Base-by-base conservation (phyloP, 2,329 filamentous ascomycete species). In the Dryadomyces quercus-mongolicae region DNA sequence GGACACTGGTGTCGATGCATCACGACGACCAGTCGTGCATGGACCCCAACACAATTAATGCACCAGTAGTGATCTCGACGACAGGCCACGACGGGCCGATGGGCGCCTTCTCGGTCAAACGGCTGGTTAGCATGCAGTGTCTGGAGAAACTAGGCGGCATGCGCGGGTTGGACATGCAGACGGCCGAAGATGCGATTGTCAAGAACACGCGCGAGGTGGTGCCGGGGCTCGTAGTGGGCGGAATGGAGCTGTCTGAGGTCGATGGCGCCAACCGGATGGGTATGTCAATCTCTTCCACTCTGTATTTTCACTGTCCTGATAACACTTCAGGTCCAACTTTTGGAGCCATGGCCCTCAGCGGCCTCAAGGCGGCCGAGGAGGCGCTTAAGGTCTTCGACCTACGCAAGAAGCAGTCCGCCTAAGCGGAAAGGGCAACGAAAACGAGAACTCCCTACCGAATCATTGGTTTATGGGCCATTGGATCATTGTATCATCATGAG, bases 21-120 rank as follows among this genome's bases (percentile, higher is more conserved):
- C 86, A 91, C 69, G 86, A 90, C 66, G 86, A 92, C 67, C 89
- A 95, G 74, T 87, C 82, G 58, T 95, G 90, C 84, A 95, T 95
- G 90, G 91, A 95, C 69, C 90, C 90, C 61, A 95, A 93, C 80
- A 95, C 90, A 64, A 95, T 95, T 79, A 95, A 95, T 66, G 88
- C 89, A 0, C 89, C 90, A 1, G 70, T 95, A 56, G 76, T 95
- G 65, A 86, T 96, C 73, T 89, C 84, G 55, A 95, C 90, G 22
- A 95, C 90, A 0, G 91, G 90, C 51, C 90, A 96, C 64, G 90
- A 96, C 61, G 91, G 80, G 0, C 90, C 90, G 16, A 94, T 95
- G 67, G 91, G 90, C 49, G 90, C 90, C 51, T 96, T 96, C 75
- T 86, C 74, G 60, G 90, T 88, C 68, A 95, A 95, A 80, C 82